Evolutionary conservation across 495 filamentous ascomycete species (phyloP).

Genomic region (Aspergillus ellipticus): DNA sequence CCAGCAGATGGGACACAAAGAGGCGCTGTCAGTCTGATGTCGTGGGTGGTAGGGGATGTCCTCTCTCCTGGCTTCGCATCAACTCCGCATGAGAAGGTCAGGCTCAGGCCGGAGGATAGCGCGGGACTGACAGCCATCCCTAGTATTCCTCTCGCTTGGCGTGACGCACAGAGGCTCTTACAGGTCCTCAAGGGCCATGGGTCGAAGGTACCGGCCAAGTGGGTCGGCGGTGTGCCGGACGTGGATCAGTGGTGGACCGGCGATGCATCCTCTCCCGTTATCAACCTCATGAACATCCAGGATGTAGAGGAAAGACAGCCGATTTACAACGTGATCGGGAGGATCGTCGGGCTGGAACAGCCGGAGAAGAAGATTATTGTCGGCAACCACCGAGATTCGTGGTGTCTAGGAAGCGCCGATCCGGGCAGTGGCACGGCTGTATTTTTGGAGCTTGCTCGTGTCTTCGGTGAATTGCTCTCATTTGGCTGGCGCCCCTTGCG

Average conservation of each 20-base stretch:
- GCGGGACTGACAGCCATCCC: conserved; percentile 76
- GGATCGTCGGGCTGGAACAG: conserved; percentile 78
- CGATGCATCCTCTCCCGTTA: conserved; percentile 65
- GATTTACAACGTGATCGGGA: conserved; percentile 87
- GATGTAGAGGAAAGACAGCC: conserved; percentile 77
- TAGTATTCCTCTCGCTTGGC: conserved; percentile 82
- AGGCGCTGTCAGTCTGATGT: conserved; percentile 78
- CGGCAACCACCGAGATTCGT: conserved; percentile 91
- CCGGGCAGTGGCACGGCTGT: conserved; percentile 88
- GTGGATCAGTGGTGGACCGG: conserved; percentile 82
- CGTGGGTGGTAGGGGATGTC: conserved; percentile 79
- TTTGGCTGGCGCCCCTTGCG: conserved; percentile 88
- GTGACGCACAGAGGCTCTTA: conserved; percentile 78
- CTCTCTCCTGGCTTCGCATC: conserved; percentile 85
- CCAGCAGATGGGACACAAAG: conserved; percentile 77
- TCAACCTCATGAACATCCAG: conserved; percentile 84
- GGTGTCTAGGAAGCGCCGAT: conserved; percentile 83
- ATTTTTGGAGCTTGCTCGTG: conserved; percentile 78
- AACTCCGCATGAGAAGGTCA: conserved; percentile 56
- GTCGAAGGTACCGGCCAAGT: conserved; percentile 62
- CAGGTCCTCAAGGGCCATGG: conserved; percentile 75
- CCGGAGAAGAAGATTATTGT: conserved; percentile 82
- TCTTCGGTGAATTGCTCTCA: conserved; percentile 69
- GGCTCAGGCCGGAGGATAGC: conserved; percentile 65
- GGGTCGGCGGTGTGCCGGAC: conserved; percentile 71